Evolutionary conservation across 2,329 filamentous ascomycete species (phyloP).

Genomic region (Penicillium sp.): DNA sequence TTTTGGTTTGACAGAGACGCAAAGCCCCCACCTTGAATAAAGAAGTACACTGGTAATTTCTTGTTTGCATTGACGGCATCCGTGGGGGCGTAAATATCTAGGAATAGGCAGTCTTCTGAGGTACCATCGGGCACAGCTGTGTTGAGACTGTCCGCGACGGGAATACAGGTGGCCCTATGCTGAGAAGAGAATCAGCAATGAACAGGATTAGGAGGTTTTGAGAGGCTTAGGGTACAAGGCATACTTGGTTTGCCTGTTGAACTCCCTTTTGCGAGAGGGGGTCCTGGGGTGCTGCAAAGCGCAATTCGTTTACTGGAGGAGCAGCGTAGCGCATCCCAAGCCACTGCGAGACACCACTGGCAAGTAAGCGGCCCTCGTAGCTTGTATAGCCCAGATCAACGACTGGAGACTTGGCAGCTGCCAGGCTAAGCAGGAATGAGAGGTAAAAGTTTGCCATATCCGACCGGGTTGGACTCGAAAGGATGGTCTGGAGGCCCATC

Average conservation of each 20-base stretch:
- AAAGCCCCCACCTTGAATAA: conserved; percentile 68
- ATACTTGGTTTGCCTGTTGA: conserved; percentile 62
- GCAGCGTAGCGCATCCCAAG: conserved; percentile 77
- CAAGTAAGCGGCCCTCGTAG: conserved; percentile 64
- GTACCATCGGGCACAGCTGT: conserved; percentile 59
- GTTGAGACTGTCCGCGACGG: conserved; percentile 64
- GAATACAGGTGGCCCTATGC: conserved; percentile 65
- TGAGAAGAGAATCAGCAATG: conserved; percentile 21
- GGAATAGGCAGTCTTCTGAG: conserved; percentile 50
- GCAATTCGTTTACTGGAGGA: conserved; percentile 67
- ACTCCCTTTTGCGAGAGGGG: conserved; percentile 56
- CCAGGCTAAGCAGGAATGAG: conserved; percentile 26
- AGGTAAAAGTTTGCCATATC: conserved; percentile 25
- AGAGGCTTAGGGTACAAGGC: too few relatives aligned
- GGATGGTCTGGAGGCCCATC: not conserved
- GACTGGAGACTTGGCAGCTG: conserved; percentile 37
- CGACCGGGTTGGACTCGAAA: conserved; percentile 7
- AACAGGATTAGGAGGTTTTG: too few relatives aligned
- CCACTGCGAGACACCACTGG: conserved; percentile 71
- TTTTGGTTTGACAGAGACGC: conserved; percentile 64
- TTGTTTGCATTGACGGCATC: conserved; percentile 47
- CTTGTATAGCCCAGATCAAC: conserved; percentile 71
- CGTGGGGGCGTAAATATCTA: conserved; percentile 50
- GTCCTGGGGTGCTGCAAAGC: conserved; percentile 72
- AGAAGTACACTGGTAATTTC: conserved; percentile 67